phyloP scores from a whole-genome alignment of 768 basidiomycete species.

The Phaffia tasmanica region DNA sequence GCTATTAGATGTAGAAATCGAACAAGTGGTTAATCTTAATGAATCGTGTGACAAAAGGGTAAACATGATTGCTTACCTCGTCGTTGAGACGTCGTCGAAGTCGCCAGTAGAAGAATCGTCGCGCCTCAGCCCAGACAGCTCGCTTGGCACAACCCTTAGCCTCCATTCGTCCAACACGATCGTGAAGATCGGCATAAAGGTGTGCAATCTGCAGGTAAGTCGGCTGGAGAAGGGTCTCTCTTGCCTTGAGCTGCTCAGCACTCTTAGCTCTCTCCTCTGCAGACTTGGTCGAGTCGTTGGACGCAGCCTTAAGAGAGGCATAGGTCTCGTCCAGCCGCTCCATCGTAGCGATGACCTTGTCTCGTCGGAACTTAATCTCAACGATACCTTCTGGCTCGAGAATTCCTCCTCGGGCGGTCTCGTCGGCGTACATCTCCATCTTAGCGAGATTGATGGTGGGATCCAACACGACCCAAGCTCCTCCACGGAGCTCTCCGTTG shows the following conservation, averaged over 20 bases:
- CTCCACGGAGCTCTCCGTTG: slow-evolving; percentile 95
- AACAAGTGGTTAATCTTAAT: background rate
- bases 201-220: slow-evolving; percentile 89
- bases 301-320: slow-evolving; percentile 64
- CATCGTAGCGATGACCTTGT: slow-evolving; percentile 83
- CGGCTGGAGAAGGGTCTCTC: slow-evolving; percentile 72
- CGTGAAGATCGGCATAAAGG: slow-evolving; percentile 90
- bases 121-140: slow-evolving; percentile 65
- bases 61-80: slow-evolving; percentile 28
- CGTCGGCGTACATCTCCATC: slow-evolving; percentile 98
- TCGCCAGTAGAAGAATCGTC: slow-evolving; percentile 83
- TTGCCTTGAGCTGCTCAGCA: slow-evolving; percentile 53
- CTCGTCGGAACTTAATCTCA: slow-evolving; percentile 92
- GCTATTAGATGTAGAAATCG: slow-evolving; percentile 26
- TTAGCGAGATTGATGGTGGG: slow-evolving; percentile 88
- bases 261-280: slow-evolving; percentile 64
- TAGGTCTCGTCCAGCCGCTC: slow-evolving; percentile 81
- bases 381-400: slow-evolving; percentile 90
- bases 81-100: slow-evolving; percentile 46
- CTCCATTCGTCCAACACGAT: slow-evolving; percentile 78
- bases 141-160: slow-evolving; percentile 86
- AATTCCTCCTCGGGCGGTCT: slow-evolving; percentile 90
- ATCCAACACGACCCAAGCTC: slow-evolving; percentile 98
- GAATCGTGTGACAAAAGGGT: background rate
- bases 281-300: slow-evolving; percentile 60